Base-by-base conservation (phyloP, 495 filamentous ascomycete species). In the Durotheca rogersii region DNA sequence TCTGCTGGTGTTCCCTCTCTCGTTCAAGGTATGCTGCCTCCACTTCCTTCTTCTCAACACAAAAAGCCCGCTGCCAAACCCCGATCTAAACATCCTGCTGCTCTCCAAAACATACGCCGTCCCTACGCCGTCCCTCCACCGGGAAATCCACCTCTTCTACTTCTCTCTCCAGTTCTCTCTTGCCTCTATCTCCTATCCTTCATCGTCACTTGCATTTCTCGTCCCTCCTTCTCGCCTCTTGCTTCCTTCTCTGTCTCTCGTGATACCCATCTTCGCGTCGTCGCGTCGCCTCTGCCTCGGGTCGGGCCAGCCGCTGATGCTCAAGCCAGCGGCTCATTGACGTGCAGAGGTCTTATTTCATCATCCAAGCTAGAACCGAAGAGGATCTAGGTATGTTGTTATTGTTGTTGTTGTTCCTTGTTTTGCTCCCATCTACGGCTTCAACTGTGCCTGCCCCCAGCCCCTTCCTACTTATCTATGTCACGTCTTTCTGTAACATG, bases 81-180 rank as follows among this genome's bases (percentile, higher is more conserved):
- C n/a, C n/a, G 9, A 52, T 29, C 61, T 52, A 65, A 62, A 65
- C 61, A 62, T 60, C 53, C 50, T 51, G 7, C 34, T 44, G 48
- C 50, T 31, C 35, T 60, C 48, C 58, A 62, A 64, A 67, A 64
- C 61, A 64, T 53, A 51, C n/a, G n/a, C n/a, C n/a, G n/a, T n/a
- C n/a, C n/a, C n/a, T n/a, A n/a, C n/a, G n/a, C 63, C 40, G 25
- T 31, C 33, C 25, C 56, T 47, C 43, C 57, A 60, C 51, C 55
- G 45, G 41, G 37, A 46, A 60, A 44, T 42, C 44, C 53, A 53
- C 29, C 42, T 21, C 31, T 44, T 41, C 29, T 53, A 10, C 27
- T 36, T 34, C 34, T 33, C 33, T 31, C 45, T 29, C 21, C 23
- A 27, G 19, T 21, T 41, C 63, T 53, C 49, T 23, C 40, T 45